Conservation (phyloP, 1,284 basidiomycete species). For the Trametes versicolor region DNA sequence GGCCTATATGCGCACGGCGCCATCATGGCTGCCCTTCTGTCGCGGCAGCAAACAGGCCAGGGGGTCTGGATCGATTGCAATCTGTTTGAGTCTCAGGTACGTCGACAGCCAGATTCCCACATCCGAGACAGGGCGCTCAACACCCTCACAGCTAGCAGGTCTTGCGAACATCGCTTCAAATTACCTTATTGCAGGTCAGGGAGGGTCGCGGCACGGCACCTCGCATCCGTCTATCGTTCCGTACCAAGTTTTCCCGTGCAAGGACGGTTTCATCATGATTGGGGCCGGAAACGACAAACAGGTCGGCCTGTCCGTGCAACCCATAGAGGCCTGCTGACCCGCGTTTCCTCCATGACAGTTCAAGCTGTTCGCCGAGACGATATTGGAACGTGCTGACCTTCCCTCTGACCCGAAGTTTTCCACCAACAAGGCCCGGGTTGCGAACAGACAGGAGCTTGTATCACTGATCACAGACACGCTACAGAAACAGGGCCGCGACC, state of each 20-base stretch:
- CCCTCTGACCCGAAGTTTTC: constrained; percentile 69
- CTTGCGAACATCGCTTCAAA: constrained; percentile 95
- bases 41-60: constrained; percentile 84
- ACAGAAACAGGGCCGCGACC: constrained; percentile 62
- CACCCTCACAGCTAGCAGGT: constrained; percentile 77
- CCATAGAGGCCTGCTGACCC: not conserved
- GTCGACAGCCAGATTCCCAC: constrained; percentile 32
- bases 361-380: constrained; percentile 65
- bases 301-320: constrained; percentile 51
- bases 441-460: constrained; percentile 80
- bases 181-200: constrained; percentile 89
- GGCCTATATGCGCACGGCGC: constrained; percentile 95
- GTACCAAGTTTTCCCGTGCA: constrained; percentile 91
- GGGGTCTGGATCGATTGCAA: constrained; percentile 94
- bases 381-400: constrained; percentile 69
- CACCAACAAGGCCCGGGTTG: constrained; percentile 82
- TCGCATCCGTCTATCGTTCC: constrained; percentile 93
- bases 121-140: not conserved
- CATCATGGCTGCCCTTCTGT: constrained; percentile 90
- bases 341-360: constrained; percentile 59
- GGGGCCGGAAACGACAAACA: constrained; percentile 93
- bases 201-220: constrained; percentile 91
- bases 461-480: constrained; percentile 74
- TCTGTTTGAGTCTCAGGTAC: constrained; percentile 86
- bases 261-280: constrained; percentile 93